These are phyloP conservation scores for Auriscalpium orientale DNA, from an alignment of 768 basidiomycete genomes.

Conservation along the genomic window DNA sequence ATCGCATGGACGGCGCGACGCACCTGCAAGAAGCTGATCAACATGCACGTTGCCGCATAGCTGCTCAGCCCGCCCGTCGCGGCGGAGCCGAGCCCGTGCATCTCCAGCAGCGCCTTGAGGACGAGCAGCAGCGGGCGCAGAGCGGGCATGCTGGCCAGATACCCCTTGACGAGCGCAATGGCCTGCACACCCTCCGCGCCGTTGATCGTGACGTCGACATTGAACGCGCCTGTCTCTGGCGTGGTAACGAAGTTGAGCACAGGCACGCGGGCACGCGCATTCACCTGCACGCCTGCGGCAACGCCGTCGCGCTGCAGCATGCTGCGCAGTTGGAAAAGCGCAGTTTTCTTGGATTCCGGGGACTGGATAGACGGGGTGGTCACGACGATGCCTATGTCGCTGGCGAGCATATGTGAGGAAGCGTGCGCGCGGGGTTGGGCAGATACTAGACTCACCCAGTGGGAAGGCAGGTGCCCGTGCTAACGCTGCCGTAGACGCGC, in stretches of 20 bases:
- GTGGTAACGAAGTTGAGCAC: slow-evolving; percentile 53
- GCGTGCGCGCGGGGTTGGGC: background rate
- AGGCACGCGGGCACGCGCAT: slow-evolving; percentile 48
- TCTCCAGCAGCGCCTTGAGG: slow-evolving; percentile 54
- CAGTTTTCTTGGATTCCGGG: slow-evolving; percentile 29
- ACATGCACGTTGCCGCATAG: slow-evolving; percentile 57
- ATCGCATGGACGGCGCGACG: slow-evolving; percentile 11
- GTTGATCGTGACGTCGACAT: slow-evolving; percentile 63
- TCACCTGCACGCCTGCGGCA: slow-evolving; percentile 37
- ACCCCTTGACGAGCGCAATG: slow-evolving; percentile 42
- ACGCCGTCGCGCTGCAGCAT: slow-evolving; percentile 38
- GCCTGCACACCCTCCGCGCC: slow-evolving; percentile 49
- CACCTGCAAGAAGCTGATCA: slow-evolving; percentile 65
- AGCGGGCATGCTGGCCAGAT: slow-evolving; percentile 49
- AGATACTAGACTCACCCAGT: slow-evolving; percentile 37
- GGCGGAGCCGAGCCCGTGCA: slow-evolving; percentile 55
- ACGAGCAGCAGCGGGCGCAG: slow-evolving; percentile 52
- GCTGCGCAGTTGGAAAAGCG: slow-evolving; percentile 41
- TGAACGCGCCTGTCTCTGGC: slow-evolving; percentile 37
- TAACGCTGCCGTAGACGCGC: slow-evolving; percentile 53
- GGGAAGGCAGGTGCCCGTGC: slow-evolving; percentile 54
- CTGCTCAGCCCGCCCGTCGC: slow-evolving; percentile 56
- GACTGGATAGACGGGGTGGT: slow-evolving; percentile 25
- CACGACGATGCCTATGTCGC: slow-evolving; percentile 60
- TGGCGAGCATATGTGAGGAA: slow-evolving; percentile 16